phyloP scores from a whole-genome alignment of 2,329 filamentous ascomycete genomes.

The Aspergillus sp. region DNA sequence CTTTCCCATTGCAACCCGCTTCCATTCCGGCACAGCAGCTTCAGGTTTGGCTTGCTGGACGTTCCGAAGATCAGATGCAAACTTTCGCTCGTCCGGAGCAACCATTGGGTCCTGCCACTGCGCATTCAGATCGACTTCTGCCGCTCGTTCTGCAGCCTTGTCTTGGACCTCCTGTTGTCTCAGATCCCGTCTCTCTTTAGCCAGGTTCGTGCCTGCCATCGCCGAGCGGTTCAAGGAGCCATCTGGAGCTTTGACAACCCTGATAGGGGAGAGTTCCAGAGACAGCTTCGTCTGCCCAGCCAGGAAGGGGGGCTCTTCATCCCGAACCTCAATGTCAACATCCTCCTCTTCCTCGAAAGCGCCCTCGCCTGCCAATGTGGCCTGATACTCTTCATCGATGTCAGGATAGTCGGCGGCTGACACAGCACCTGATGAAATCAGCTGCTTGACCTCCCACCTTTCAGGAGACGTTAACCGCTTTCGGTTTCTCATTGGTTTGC shows the following conservation, averaged over 20 bases:
- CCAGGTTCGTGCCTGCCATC: conserved; percentile 80
- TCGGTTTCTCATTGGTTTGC: conserved; percentile 53
- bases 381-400: conserved; percentile 86
- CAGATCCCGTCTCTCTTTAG: conserved; percentile 82
- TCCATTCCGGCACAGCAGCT: conserved; percentile 84
- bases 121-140: conserved; percentile 71
- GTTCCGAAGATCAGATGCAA: conserved; percentile 75
- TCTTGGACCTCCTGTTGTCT: conserved; percentile 81
- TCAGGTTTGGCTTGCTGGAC: conserved; percentile 50
- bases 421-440: conserved; percentile 89
- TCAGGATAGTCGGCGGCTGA: conserved; percentile 92
- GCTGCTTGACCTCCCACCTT: conserved; percentile 91
- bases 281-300: conserved; percentile 95
- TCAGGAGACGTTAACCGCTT: conserved; percentile 96
- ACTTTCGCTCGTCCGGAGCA: conserved; percentile 70
- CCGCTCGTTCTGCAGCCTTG: conserved; percentile 60
- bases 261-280: conserved; percentile 85
- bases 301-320: conserved; percentile 93
- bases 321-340: conserved; percentile 89
- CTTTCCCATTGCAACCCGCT: conserved; percentile 68
- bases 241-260: conserved; percentile 94
- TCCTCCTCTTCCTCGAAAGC: conserved; percentile 91
- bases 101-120: conserved; percentile 99
- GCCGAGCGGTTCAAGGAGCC: conserved; percentile 96
- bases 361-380: conserved; percentile 73